Evolutionary conservation across 805 yeast genomes (phyloP).

Genomic region (Hanseniaspora osmophila): DNA sequence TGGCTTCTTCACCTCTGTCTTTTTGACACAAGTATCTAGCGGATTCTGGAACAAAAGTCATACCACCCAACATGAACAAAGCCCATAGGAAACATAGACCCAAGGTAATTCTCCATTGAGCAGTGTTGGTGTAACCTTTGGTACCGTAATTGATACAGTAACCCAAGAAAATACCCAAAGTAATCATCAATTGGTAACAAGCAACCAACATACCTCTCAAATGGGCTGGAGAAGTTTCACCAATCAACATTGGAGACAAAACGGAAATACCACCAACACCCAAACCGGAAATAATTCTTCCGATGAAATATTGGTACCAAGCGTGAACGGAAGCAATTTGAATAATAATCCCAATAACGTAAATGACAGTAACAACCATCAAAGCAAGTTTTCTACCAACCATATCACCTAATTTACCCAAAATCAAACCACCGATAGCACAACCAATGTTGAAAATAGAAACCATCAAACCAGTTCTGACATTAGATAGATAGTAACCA

Average conservation of each 20-base stretch:
- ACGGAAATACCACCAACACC: slow-evolving; percentile 73
- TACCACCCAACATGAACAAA: slow-evolving; percentile 24
- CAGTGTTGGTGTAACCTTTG: slow-evolving; percentile 26
- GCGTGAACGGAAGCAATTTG: slow-evolving; percentile 40
- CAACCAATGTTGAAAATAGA: slow-evolving; percentile 61
- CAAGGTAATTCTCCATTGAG: slow-evolving; percentile 65
- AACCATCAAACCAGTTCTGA: slow-evolving; percentile 44
- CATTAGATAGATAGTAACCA: slow-evolving; percentile 33
- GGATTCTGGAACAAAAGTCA: slow-evolving; percentile 54
- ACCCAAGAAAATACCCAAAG: slow-evolving; percentile 65
- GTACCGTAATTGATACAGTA: slow-evolving; percentile 62
- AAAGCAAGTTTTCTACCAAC: slow-evolving; percentile 55
- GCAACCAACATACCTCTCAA: slow-evolving; percentile 63
- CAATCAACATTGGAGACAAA: slow-evolving; percentile 57
- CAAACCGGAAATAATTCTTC: slow-evolving; percentile 58
- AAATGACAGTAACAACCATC: slow-evolving; percentile 44
- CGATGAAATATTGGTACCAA: slow-evolving; percentile 64
- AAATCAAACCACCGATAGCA: slow-evolving; percentile 54
- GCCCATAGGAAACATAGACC: slow-evolving; percentile 42
- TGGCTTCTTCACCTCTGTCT: slow-evolving; percentile 47
- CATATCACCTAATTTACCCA: slow-evolving; percentile 46
- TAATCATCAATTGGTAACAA: slow-evolving; percentile 57
- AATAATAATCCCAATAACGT: slow-evolving; percentile 52
- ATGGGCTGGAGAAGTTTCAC: slow-evolving; percentile 26
- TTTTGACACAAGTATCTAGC: slow-evolving; percentile 52